Percentiles rank a stretch among this genome's conserved stretches.
Conservation (phyloP, 805 yeast species). For the Cyberlindnera veronae region DNA sequence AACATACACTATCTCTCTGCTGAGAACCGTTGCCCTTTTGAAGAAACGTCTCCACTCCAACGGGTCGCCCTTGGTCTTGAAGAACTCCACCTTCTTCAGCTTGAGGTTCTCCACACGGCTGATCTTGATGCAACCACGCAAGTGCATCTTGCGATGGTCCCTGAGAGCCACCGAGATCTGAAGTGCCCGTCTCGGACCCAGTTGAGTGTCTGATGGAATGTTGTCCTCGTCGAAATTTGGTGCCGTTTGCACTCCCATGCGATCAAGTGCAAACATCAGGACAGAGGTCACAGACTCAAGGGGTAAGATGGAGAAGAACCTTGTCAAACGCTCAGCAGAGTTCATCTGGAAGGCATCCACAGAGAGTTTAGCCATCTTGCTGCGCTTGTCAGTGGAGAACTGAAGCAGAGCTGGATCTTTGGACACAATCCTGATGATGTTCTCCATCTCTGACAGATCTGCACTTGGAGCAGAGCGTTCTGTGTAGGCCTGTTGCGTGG, state of each 20-base stretch:
- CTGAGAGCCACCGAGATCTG: conserved; percentile 32
- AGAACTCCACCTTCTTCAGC: conserved; percentile 49
- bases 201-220: conserved; percentile 8
- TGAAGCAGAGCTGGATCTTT: conserved; percentile 51
- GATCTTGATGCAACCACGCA: conserved; percentile 47
- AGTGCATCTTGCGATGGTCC: conserved; percentile 42
- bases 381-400: conserved; percentile 31
- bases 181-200: conserved; percentile 8
- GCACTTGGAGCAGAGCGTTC: conserved; percentile 32
- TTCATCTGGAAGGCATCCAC: conserved; percentile 2
- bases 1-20: conserved; percentile 52
- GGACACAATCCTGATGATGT: conserved; percentile 37
- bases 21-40: conserved; percentile 51
- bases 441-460: conserved; percentile 28
- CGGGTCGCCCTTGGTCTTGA: conserved; percentile 61
- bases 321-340: conserved; percentile 40
- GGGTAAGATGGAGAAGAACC: conserved; percentile 46
- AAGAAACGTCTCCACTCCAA: conserved; percentile 70
- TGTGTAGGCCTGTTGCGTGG: conserved; percentile 41
- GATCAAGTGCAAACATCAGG: conserved; percentile 39
- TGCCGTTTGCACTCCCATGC: conserved; percentile 37
- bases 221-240: conserved; percentile 15
- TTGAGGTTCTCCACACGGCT: conserved; percentile 34
- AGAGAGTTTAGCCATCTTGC: conserved; percentile 28
- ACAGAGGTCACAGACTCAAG: conserved; percentile 41